Evolutionary conservation across 2,329 filamentous ascomycete species (phyloP), one percentile per base, ranked within the genome.

Genomic region (Colletotrichum limetticola): DNA sequence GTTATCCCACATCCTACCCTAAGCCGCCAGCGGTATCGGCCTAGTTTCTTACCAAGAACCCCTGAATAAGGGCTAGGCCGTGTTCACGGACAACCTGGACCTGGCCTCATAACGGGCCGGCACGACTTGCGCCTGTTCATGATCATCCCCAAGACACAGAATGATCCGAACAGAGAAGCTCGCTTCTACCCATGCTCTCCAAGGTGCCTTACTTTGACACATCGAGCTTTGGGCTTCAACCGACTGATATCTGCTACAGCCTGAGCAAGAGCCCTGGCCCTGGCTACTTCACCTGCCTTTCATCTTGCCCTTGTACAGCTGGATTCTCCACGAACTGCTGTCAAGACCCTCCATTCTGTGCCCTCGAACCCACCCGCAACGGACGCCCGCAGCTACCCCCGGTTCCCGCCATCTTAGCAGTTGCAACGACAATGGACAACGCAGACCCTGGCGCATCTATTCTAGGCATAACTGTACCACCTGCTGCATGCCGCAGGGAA

Each of bases 21-120:
- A 16, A 42, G 37, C 37, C 37, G 37, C 37, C 37, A 19, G 42
- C 19, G 42, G 8, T 49, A 8, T 19, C n/a, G 16, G 19, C 9
- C 42, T 49, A 6, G 19, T n/a, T 49, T 22, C 42, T n/a, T n/a
- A n/a, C 42, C 19, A n/a, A 49, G 19, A n/a, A 49, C 19, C 19
- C 16, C 42, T 22, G 42, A 49, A 9, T 49, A 22, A 49, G 2
- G 42, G 42, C 19, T 49, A 22, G 19, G 19, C 42, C 42, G n/a
- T 19, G 8, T 49, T 49, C 4, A 22, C 19, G 42, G 24, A 14
- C 53, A 30, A 53, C 61, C 46, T 37, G 58, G 57, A 57, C 49
- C n/a, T 66, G 71, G 71, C 42, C 71, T 66, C 22, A n/a, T 3
- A 68, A 58, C 32, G 26, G 71, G 68, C 68, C 71, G 68, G 72